Evolutionary conservation across 768 basidiomycete genomes (phyloP).

Genomic region (Megacollybia marginata): DNA sequence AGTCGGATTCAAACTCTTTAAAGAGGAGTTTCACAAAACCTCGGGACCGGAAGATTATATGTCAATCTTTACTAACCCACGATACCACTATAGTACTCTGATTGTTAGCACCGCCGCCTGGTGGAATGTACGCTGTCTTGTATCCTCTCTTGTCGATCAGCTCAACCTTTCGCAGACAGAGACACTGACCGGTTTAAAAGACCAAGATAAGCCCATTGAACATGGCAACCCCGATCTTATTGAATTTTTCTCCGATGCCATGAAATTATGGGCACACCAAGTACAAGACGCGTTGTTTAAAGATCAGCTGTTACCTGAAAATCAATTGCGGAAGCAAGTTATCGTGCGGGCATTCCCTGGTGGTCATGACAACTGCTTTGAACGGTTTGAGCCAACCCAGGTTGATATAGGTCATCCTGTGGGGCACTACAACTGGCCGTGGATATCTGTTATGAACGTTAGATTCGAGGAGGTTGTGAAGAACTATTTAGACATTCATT

Average conservation of each 20-base stretch:
- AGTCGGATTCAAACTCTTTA: conserved; percentile 37
- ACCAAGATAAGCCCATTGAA: conserved; percentile 21
- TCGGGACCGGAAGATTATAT: conserved; percentile 47
- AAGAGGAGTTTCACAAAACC: conserved; percentile 48
- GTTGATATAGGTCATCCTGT: conserved; percentile 31
- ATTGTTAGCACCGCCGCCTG: conserved; percentile 61
- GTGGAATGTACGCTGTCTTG: conserved; percentile 52
- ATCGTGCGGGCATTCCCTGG: conserved; percentile 55
- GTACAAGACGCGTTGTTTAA: conserved; percentile 39
- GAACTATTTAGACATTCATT: conserved; percentile 48
- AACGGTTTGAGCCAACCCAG: conserved; percentile 36
- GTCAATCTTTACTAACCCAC: conserved; percentile 35
- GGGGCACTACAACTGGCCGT: conserved; percentile 61
- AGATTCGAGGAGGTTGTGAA: conserved; percentile 42
- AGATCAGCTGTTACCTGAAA: conserved; percentile 15
- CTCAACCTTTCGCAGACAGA: conserved; percentile 1
- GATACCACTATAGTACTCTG: conserved; percentile 52
- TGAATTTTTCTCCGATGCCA: conserved; percentile 50
- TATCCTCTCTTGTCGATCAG: conserved; percentile 24
- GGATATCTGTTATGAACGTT: conserved; percentile 50
- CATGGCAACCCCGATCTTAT: conserved; percentile 49
- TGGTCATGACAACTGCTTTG: conserved; percentile 61
- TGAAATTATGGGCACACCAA: conserved; percentile 44
- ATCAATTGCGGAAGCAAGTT: conserved; percentile 30
- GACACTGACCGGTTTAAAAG: conserved; percentile 14